A percentile compares a stretch with the other conserved stretches of the same genome.
These are phyloP conservation scores for Gloeopeniophorella convolvens DNA, from an alignment of 768 basidiomycete species.

Conservation along the genomic window DNA sequence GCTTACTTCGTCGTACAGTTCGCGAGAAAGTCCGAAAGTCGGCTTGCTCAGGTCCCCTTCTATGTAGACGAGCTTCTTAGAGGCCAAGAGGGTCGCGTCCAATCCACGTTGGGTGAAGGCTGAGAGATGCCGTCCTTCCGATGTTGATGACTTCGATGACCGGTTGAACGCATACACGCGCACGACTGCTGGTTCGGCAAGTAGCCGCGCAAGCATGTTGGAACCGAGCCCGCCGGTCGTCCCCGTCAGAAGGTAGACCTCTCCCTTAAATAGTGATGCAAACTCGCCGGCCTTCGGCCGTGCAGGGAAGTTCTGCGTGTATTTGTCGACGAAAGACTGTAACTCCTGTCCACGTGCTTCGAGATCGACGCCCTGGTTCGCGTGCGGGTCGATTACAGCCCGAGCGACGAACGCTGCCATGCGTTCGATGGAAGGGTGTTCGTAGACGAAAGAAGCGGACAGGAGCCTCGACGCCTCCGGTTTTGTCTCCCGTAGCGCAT, in stretches of 20 bases:
- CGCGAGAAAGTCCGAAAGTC: constrained; percentile 6
- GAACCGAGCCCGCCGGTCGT: constrained; percentile 24
- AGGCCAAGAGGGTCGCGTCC: constrained; percentile 15
- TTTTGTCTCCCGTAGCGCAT: constrained; percentile 22
- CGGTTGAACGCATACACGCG: constrained; percentile 25
- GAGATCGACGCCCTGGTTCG: constrained; percentile 1
- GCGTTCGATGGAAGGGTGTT: constrained; percentile 20
- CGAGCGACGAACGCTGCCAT: constrained; percentile 17
- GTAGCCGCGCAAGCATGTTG: constrained; percentile 21
- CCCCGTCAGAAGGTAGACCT: constrained; percentile 23
- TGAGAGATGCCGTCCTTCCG: constrained; percentile 13
- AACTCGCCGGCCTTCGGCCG: neutral
- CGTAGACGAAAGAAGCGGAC: constrained; percentile 22
- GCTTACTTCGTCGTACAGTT: constrained; percentile 17
- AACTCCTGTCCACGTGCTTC: constrained; percentile 16
- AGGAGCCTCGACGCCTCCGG: constrained; percentile 14
- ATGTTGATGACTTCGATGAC: constrained; percentile 2
- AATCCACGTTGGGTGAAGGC: constrained; percentile 21
- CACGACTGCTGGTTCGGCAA: constrained; percentile 9
- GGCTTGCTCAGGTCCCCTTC: constrained; percentile 21
- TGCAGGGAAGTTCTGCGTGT: constrained; percentile 21
- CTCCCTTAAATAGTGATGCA: neutral
- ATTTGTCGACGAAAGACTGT: constrained; percentile 20
- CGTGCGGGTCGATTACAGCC: constrained; percentile 2
- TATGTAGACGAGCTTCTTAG: constrained; percentile 21